A percentile compares a stretch with the other conserved stretches of the same genome.
These are phyloP conservation scores for Daedalea quercina DNA, from an alignment of 768 basidiomycete genomes.

Conservation along the genomic window DNA sequence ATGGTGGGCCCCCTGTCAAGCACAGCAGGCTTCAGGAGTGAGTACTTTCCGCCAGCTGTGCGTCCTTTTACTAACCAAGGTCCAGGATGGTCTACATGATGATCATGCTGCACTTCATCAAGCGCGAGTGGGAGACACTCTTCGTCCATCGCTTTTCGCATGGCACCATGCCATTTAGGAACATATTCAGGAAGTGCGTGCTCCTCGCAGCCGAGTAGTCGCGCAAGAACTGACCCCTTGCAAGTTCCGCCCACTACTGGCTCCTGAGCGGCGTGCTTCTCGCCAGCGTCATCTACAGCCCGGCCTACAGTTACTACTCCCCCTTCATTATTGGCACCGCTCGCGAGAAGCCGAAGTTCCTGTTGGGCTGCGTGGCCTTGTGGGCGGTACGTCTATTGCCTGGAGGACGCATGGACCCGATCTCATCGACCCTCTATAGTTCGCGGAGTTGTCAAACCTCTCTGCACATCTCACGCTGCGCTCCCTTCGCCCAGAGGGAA, in stretches of 20 bases:
- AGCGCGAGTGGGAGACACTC: conserved; percentile 88
- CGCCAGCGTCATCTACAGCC: conserved; percentile 76
- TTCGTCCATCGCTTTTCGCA: conserved; percentile 96
- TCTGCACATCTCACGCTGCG: conserved; percentile 78
- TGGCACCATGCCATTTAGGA: conserved; percentile 83
- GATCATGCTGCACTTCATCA: conserved; percentile 81
- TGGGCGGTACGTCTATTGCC: conserved; percentile 59
- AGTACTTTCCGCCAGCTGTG: conserved; percentile 11
- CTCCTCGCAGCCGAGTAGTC: neutral
- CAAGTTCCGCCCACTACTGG: conserved; percentile 87
- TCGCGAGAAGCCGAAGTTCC: conserved; percentile 58
- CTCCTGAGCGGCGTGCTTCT: conserved; percentile 73
- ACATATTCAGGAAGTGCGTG: conserved; percentile 85
- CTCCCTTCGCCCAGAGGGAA: conserved; percentile 74
- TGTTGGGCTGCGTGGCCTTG: conserved; percentile 56
- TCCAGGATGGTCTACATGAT: conserved; percentile 62
- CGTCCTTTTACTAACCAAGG: conserved; percentile 4
- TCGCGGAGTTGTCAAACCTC: conserved; percentile 80
- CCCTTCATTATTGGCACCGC: conserved; percentile 56
- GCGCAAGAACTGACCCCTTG: conserved; percentile 2
- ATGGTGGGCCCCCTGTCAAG: conserved; percentile 65
- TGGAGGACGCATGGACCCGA: neutral
- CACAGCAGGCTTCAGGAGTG: conserved; percentile 78
- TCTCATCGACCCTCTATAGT: conserved; percentile 39
- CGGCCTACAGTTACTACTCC: conserved; percentile 63